Conservation (phyloP, 495 filamentous ascomycete species). For the Xanthoparmelia taractica region DNA sequence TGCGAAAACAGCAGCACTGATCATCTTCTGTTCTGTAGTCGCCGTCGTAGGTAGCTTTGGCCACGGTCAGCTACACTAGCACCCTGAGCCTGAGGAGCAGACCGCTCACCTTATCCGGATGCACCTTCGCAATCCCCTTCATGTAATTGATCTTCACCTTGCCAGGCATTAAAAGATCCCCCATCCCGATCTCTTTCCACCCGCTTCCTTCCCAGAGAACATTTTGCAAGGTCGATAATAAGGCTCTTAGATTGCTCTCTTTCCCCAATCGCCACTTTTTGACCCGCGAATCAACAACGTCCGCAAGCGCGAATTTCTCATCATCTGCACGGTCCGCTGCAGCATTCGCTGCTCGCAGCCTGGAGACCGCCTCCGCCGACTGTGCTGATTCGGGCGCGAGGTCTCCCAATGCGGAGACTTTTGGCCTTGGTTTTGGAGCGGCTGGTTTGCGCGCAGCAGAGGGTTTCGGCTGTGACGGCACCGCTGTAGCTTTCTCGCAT, state of each 20-base stretch:
- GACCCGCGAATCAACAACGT: conserved; percentile 72
- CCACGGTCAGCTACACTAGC: conserved; percentile 3
- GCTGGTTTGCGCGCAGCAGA: conserved; percentile 34
- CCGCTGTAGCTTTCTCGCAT: conserved; percentile 69
- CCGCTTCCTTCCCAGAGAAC: conserved; percentile 87
- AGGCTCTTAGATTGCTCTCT: conserved; percentile 81
- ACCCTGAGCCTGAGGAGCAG: neutral
- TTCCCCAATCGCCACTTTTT: conserved; percentile 78
- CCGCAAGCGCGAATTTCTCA: conserved; percentile 83
- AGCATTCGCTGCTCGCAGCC: conserved; percentile 71
- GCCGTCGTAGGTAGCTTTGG: conserved; percentile 73
- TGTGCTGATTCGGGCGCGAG: conserved; percentile 28
- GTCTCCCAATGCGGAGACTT: conserved; percentile 42
- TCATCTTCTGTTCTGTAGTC: conserved; percentile 90
- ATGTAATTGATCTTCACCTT: conserved; percentile 97
- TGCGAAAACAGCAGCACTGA: conserved; percentile 82
- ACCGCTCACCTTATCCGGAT: conserved; percentile 87
- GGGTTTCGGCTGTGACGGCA: conserved; percentile 28
- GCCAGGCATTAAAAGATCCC: conserved; percentile 77
- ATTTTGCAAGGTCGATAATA: conserved; percentile 78
- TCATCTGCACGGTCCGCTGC: conserved; percentile 77
- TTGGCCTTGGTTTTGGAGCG: conserved; percentile 34
- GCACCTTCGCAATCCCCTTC: conserved; percentile 97
- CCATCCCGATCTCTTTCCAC: conserved; percentile 95
- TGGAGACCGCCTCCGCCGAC: conserved; percentile 56